phyloP scores from a whole-genome alignment of 805 yeast genomes.

The Lachancea nothofagi region DNA sequence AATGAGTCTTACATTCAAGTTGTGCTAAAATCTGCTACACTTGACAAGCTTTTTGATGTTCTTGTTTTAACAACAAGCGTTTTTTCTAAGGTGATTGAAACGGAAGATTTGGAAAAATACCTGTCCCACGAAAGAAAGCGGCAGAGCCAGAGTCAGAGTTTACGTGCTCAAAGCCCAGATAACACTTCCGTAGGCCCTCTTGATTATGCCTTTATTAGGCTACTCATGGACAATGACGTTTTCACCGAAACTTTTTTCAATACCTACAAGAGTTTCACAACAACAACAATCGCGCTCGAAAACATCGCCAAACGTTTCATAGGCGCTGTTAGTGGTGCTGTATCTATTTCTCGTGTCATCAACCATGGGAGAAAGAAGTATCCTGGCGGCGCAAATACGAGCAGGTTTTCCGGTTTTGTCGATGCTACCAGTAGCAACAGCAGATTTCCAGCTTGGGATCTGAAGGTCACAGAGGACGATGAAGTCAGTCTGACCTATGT shows the following conservation, averaged over 20 bases:
- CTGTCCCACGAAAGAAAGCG: slow-evolving; percentile 29
- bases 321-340: slow-evolving; percentile 59
- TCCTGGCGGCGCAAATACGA: slow-evolving; percentile 34
- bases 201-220: slow-evolving; percentile 38
- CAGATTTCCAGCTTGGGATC: slow-evolving; percentile 57
- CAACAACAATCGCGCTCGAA: slow-evolving; percentile 48
- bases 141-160: slow-evolving; percentile 6
- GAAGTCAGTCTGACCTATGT: slow-evolving; percentile 60
- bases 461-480: slow-evolving; percentile 35
- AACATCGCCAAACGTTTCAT: slow-evolving; percentile 50
- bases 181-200: slow-evolving; percentile 22
- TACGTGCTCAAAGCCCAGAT: slow-evolving; percentile 1
- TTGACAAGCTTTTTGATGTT: slow-evolving; percentile 74
- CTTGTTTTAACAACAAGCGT: slow-evolving; percentile 65
- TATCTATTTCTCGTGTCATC: slow-evolving; percentile 40
- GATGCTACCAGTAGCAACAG: slow-evolving; percentile 29
- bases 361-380: slow-evolving; percentile 16
- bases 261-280: slow-evolving; percentile 60
- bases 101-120: slow-evolving; percentile 40
- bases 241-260: slow-evolving; percentile 66
- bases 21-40: slow-evolving; percentile 60
- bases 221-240: slow-evolving; percentile 58
- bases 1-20: slow-evolving; percentile 38
- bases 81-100: slow-evolving; percentile 42
- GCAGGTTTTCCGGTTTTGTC: slow-evolving; percentile 20